A percentile compares a stretch with the other conserved stretches of the same genome.
Evolutionary conservation across 345 rosid species (phyloP).

Genomic region (Geranium brycei): DNA sequence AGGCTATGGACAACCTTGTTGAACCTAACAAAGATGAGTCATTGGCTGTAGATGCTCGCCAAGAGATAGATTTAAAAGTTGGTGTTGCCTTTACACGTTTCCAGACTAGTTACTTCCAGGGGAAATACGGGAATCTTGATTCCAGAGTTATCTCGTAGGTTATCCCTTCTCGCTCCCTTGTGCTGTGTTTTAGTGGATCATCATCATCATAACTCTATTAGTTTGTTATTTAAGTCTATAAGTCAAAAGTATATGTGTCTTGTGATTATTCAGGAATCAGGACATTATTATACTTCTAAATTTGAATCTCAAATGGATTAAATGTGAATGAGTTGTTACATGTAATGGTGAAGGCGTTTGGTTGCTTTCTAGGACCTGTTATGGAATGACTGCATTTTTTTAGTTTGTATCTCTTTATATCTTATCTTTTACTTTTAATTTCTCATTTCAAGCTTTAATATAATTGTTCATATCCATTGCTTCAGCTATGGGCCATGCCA

Average conservation of each 20-base stretch:
- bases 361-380: neutral
- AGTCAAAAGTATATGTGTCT: neutral
- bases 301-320: neutral
- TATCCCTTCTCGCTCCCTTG: slow-evolving; percentile 18
- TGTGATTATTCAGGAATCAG: neutral
- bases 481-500: slow-evolving; percentile 95
- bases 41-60: slow-evolving; percentile 95
- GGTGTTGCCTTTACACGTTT: slow-evolving; percentile 95
- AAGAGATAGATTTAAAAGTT: slow-evolving; percentile 97
- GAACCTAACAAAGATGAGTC: slow-evolving; percentile 81
- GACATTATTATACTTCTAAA: neutral
- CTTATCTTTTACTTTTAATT: neutral
- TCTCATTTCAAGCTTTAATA: slow-evolving; percentile 5
- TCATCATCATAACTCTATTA: neutral
- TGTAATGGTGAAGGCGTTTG: neutral
- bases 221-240: neutral
- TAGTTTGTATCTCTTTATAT: neutral
- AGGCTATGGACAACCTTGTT: slow-evolving; percentile 76
- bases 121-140: slow-evolving; percentile 89
- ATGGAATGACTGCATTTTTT: neutral
- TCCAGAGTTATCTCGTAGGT: slow-evolving; percentile 90
- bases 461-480: slow-evolving; percentile 9
- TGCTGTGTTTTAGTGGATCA: neutral
- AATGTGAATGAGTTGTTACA: too few species aligned
- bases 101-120: slow-evolving; percentile 88